These are phyloP conservation scores for Rickenella mellea DNA, from an alignment of 768 basidiomycete species.

Conservation along the genomic window DNA sequence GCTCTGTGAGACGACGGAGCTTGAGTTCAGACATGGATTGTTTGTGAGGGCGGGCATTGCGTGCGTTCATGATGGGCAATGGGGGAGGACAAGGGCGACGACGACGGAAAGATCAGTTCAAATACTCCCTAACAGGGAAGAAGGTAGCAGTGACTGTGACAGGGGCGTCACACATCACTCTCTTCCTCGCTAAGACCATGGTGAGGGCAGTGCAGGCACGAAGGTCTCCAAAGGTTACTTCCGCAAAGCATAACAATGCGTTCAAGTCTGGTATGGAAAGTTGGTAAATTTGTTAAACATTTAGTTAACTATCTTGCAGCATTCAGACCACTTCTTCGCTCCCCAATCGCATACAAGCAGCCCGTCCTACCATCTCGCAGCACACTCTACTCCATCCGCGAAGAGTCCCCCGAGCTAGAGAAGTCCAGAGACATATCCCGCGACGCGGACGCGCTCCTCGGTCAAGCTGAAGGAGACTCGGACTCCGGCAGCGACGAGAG, in stretches of 20 bases:
- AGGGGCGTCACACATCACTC: no score
- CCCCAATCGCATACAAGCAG: background rate
- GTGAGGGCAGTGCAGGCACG: no score
- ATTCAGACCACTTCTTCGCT: background rate
- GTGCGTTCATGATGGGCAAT: background rate
- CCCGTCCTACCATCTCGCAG: background rate
- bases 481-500: background rate
- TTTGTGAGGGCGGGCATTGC: slow-evolving; percentile 34
- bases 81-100: background rate
- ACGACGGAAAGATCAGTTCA: no score
- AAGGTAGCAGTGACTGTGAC: no score
- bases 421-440: background rate
- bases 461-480: background rate
- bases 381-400: background rate
- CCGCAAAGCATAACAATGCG: no score
- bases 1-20: slow-evolving; percentile 67
- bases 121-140: no score
- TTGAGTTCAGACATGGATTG: slow-evolving; percentile 78
- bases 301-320: no score
- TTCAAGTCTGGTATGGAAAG: no score
- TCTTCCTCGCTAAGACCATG: no score
- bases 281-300: no score
- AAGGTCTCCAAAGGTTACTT: no score
- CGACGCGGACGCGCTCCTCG: background rate
- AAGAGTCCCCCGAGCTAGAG: background rate